Conservation (phyloP, 2,329 filamentous ascomycete species). For the Pseudodiploospora longispora region DNA sequence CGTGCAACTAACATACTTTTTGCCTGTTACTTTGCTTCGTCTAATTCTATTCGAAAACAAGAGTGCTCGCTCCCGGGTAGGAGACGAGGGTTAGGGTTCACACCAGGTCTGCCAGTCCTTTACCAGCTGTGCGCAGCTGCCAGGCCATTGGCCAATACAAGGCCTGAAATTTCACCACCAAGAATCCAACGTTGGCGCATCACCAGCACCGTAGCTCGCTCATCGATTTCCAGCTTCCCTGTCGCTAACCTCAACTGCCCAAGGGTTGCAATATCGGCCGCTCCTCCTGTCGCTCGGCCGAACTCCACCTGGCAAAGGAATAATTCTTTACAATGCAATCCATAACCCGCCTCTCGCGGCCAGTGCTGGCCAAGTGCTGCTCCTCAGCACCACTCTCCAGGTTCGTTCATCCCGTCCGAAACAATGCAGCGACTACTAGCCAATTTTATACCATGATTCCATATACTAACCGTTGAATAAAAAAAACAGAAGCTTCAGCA, state of each 20-base stretch:
- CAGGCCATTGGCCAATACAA: neutral
- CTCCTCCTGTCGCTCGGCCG: no score
- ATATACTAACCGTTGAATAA: no score
- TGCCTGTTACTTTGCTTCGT: no score
- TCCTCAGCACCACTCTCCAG: constrained; percentile 7
- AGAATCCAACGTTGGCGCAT: constrained; percentile 1
- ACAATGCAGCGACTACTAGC: neutral
- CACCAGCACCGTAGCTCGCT: neutral
- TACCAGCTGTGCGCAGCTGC: neutral
- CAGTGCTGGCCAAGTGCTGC: constrained; percentile 16
- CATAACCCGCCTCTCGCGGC: constrained; percentile 23
- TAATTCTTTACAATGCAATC: constrained; percentile 14
- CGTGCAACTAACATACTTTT: no score
- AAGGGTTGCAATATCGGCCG: no score
- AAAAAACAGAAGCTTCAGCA: constrained; percentile 34
- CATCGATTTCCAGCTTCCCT: neutral
- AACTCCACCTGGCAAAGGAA: neutral
- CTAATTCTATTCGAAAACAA: no score
- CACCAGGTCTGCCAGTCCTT: neutral
- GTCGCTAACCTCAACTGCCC: neutral
- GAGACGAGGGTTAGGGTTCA: no score
- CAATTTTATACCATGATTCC: neutral
- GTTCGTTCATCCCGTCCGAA: neutral
- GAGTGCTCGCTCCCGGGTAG: no score
- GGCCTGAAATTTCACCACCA: constrained; percentile 8